Conservation (phyloP, 495 filamentous ascomycete species). For the Talaromyces liani region DNA sequence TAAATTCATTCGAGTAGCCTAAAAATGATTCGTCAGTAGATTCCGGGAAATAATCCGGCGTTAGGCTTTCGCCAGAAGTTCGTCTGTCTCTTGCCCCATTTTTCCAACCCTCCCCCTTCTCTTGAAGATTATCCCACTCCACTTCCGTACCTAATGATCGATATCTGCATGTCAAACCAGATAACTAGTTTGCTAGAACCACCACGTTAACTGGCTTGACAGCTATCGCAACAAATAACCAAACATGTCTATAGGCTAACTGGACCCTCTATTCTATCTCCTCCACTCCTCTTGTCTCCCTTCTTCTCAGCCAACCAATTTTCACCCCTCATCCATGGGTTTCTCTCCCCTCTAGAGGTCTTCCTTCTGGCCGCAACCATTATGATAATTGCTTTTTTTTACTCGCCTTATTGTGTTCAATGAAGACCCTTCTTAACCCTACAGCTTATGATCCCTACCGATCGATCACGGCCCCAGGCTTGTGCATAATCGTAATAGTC, state of each 20-base stretch:
- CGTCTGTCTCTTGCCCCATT: not conserved
- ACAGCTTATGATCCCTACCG: not conserved
- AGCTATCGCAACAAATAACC: not conserved
- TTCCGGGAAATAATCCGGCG: not conserved
- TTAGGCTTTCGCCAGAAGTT: not conserved
- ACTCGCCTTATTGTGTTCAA: not conserved
- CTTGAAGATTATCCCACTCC: conserved; percentile 2
- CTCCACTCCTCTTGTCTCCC: not conserved
- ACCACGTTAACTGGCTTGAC: conserved; percentile 1
- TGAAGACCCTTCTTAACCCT: not conserved
- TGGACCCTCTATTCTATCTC: not conserved
- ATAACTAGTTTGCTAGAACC: not conserved
- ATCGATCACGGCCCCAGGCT: not conserved
- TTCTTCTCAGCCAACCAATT: not conserved
- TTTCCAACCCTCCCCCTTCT: not conserved
- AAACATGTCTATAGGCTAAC: not conserved
- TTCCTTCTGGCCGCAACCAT: not conserved
- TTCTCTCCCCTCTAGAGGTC: not conserved
- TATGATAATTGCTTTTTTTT: not conserved
- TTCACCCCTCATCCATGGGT: not conserved
- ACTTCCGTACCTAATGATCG: not conserved
- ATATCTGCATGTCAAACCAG: not conserved
- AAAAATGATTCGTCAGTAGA: not conserved
- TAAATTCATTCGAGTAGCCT: not conserved
- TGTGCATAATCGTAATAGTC: not conserved